These are phyloP conservation scores for Dendrostoma leiphaemia DNA, from an alignment of 2,329 filamentous ascomycete species.

Conservation along the genomic window DNA sequence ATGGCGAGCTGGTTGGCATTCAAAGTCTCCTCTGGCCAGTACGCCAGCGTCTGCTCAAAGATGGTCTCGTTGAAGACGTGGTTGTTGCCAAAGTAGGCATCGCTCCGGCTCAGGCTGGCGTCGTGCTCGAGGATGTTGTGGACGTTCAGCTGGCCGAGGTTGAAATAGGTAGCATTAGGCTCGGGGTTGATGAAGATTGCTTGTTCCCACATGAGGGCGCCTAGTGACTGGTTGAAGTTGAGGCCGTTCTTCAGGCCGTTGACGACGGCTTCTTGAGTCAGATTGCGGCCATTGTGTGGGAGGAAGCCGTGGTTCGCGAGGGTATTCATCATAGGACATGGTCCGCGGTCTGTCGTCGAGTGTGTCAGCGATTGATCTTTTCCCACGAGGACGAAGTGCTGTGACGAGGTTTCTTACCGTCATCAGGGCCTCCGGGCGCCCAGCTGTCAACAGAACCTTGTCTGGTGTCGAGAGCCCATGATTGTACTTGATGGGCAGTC, in stretches of 20 bases:
- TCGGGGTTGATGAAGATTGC: slow-evolving; percentile 41
- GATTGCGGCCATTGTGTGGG: slow-evolving; percentile 41
- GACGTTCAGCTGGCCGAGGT: slow-evolving; percentile 37
- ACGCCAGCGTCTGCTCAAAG: slow-evolving; percentile 43
- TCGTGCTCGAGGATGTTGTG: slow-evolving; percentile 50
- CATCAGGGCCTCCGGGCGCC: neutral
- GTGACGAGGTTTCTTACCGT: neutral
- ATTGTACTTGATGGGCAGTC: neutral
- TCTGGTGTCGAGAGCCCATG: neutral
- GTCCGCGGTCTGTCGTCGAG: slow-evolving; percentile 33
- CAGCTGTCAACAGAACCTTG: neutral
- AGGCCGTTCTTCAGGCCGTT: slow-evolving; percentile 37
- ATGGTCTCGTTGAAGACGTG: slow-evolving; percentile 50
- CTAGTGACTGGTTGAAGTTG: slow-evolving; percentile 41
- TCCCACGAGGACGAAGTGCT: no score
- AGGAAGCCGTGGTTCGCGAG: slow-evolving; percentile 51
- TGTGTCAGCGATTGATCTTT: neutral
- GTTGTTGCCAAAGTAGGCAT: slow-evolving; percentile 50
- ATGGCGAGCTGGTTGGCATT: slow-evolving; percentile 42
- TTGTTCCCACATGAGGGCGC: slow-evolving; percentile 38
- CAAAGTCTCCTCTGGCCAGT: slow-evolving; percentile 43
- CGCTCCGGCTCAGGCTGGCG: slow-evolving; percentile 44
- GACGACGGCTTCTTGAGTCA: slow-evolving; percentile 36
- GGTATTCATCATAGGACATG: slow-evolving; percentile 52
- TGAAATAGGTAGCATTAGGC: slow-evolving; percentile 42